Conservation (phyloP, 495 filamentous ascomycete species). For the Platismatia glauca region DNA sequence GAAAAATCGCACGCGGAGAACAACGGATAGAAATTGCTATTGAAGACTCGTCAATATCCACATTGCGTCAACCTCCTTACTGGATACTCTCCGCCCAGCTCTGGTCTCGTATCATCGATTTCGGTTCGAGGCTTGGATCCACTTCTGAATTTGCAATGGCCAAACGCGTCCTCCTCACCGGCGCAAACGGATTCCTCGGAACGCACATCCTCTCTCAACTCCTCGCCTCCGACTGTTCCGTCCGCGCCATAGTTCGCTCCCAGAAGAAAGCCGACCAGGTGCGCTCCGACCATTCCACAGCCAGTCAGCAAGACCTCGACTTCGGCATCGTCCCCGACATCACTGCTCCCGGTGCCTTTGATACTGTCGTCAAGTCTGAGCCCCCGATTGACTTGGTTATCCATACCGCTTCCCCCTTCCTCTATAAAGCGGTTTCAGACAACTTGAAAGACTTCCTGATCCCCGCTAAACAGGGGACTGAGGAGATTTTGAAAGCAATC, state of each 20-base stretch:
- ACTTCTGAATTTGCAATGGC: background rate
- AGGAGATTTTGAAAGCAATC: background rate
- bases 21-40: too few relatives aligned
- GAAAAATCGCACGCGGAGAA: too few relatives aligned
- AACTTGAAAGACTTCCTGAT: background rate
- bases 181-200: background rate
- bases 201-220: constrained; percentile 6
- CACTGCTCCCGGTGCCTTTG: background rate
- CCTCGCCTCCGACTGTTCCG: background rate
- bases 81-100: too few relatives aligned
- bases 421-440: background rate
- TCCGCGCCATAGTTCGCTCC: constrained; percentile 1
- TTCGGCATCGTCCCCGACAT: constrained; percentile 2
- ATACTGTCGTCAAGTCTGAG: background rate
- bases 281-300: background rate
- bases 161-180: constrained; percentile 1
- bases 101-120: background rate
- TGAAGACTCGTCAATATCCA: too few relatives aligned
- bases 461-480: background rate
- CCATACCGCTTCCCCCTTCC: background rate
- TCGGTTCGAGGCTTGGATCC: background rate
- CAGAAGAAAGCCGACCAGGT: background rate
- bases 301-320: background rate
- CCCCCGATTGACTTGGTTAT: background rate
- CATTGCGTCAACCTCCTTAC: too few relatives aligned